Percentiles rank a stretch among this genome's conserved stretches.
Evolutionary conservation across 257 asterid genomes (phyloP).

Genomic region (Catharanthus roseus): DNA sequence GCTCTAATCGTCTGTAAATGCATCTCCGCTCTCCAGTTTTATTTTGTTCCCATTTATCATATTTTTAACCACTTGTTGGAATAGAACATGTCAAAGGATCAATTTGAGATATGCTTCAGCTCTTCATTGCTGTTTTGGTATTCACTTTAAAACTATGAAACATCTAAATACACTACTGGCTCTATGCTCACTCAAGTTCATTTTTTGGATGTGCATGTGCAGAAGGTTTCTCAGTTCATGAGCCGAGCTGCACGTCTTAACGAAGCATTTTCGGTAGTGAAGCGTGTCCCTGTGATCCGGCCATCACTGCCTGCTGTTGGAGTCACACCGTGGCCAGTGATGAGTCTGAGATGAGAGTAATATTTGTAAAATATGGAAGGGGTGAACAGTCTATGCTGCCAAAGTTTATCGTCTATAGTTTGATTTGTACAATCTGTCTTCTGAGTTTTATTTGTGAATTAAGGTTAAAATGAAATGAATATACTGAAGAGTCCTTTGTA

Average conservation of each 20-base stretch:
- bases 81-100: neutral
- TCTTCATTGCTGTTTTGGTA: neutral
- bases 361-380: conserved; percentile 15
- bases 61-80: neutral
- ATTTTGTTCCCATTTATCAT: neutral
- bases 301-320: conserved; percentile 68
- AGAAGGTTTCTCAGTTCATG: conserved; percentile 89
- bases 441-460: neutral
- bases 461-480: neutral
- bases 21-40: neutral
- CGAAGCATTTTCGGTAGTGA: conserved; percentile 88
- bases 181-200: neutral
- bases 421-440: conserved; percentile 11
- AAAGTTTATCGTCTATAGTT: conserved; percentile 9
- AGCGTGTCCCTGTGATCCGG: conserved; percentile 76
- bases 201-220: conserved; percentile 30
- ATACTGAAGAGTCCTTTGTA: neutral
- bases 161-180: neutral
- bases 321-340: conserved; percentile 54
- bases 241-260: conserved; percentile 87
- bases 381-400: conserved; percentile 13
- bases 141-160: neutral
- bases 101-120: neutral
- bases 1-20: neutral
- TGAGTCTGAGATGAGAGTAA: conserved; percentile 53